A percentile compares a stretch with the other conserved stretches of the same genome.
phyloP scores from a whole-genome alignment of 495 filamentous ascomycete species.

The Cryomyces minteri region DNA sequence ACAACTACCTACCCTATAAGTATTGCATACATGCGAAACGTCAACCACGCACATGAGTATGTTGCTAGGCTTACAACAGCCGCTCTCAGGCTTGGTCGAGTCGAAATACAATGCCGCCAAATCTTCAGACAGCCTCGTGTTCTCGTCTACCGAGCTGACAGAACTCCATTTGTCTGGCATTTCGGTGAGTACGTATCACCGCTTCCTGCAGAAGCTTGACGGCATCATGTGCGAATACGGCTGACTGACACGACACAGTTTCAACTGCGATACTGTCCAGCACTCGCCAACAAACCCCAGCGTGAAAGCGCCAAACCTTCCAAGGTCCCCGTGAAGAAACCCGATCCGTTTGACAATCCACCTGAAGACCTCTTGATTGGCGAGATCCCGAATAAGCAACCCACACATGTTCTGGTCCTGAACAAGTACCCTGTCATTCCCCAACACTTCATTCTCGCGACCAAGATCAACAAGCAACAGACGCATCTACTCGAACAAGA shows the following conservation, averaged over 20 bases:
- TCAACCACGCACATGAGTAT: conserved; percentile 1
- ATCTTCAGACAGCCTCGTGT: conserved; percentile 8
- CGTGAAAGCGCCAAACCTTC: conserved; percentile 21
- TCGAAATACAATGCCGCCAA: conserved; percentile 11
- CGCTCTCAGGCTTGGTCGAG: conserved; percentile 9
- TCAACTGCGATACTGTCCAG: conserved; percentile 63
- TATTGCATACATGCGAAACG: no score
- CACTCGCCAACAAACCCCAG: conserved; percentile 52
- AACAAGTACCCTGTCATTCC: conserved; percentile 72
- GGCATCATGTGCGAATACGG: neutral
- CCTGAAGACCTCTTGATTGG: conserved; percentile 40
- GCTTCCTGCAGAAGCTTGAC: neutral
- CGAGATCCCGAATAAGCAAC: conserved; percentile 25
- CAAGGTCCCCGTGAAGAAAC: conserved; percentile 21
- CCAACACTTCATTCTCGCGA: conserved; percentile 66
- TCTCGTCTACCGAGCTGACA: conserved; percentile 14
- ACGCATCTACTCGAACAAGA: conserved; percentile 44
- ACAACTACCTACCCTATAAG: no score
- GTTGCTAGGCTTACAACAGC: conserved; percentile 3
- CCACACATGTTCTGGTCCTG: conserved; percentile 47
- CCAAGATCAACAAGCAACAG: conserved; percentile 44
- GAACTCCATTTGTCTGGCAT: conserved; percentile 7
- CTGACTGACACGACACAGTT: conserved; percentile 28
- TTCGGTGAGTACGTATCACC: conserved; percentile 9
- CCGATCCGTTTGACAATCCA: conserved; percentile 59